These are phyloP conservation scores for Pelargonium fulgidum DNA, from an alignment of 441 rosid genomes.

Conservation along the genomic window DNA sequence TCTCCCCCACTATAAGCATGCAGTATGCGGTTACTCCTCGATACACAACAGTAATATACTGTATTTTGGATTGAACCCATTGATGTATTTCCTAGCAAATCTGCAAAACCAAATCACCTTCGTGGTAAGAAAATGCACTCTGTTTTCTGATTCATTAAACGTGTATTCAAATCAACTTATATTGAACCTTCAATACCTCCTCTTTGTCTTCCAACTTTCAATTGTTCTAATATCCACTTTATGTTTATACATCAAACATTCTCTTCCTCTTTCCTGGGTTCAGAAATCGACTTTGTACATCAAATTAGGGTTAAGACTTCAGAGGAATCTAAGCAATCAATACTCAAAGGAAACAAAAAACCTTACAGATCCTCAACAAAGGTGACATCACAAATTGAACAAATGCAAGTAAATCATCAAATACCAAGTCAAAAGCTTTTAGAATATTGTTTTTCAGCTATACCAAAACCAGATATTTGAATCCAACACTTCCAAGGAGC, in stretches of 20 bases:
- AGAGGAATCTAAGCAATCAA: constrained; percentile 23
- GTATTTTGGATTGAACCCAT: constrained; percentile 52
- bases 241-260: neutral
- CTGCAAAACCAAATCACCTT: neutral
- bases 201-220: neutral
- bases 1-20: constrained; percentile 49
- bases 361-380: constrained; percentile 22
- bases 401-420: constrained; percentile 32
- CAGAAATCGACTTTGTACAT: neutral
- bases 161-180: neutral
- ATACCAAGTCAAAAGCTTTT: constrained; percentile 26
- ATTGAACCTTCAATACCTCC: constrained; percentile 4
- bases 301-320: neutral
- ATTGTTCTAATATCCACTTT: neutral
- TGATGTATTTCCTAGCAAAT: constrained; percentile 2
- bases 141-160: neutral
- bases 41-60: constrained; percentile 61
- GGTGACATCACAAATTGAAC: constrained; percentile 26
- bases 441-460: no score
- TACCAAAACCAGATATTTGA: no score
- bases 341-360: constrained; percentile 20
- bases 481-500: no score
- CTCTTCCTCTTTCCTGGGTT: neutral
- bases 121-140: neutral
- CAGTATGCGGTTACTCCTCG: constrained; percentile 42